Conservation (phyloP, 2,329 filamentous ascomycete species). For the Penicillium italicum region DNA sequence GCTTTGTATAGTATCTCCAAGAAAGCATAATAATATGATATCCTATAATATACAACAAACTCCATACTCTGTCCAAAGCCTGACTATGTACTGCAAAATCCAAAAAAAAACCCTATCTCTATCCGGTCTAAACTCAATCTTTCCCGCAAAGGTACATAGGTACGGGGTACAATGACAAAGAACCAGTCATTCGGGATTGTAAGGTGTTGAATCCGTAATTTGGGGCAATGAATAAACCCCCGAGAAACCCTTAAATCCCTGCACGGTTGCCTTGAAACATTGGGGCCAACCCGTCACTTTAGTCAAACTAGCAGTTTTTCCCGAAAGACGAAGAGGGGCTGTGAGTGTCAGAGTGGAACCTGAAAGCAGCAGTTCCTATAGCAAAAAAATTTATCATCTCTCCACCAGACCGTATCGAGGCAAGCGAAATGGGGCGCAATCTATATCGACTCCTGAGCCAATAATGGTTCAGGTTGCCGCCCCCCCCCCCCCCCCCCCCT, state of each 20-base stretch:
- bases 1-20: not conserved
- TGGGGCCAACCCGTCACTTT: not conserved
- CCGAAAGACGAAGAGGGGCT: not conserved
- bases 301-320: not conserved
- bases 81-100: not conserved
- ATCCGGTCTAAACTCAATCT: constrained; percentile 7
- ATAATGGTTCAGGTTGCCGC: not conserved
- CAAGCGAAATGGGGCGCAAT: not conserved
- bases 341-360: not conserved
- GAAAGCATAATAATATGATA: not conserved
- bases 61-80: not conserved
- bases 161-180: not conserved
- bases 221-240: not conserved
- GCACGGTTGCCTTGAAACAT: not conserved
- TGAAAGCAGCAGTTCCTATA: not conserved
- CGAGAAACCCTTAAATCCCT: not conserved
- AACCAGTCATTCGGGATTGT: not conserved
- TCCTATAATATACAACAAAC: not conserved
- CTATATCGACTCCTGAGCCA: not conserved
- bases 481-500: too few relatives aligned
- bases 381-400: not conserved
- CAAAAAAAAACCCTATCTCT: constrained; percentile 2
- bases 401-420: not conserved
- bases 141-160: not conserved
- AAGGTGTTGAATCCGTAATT: not conserved